phyloP scores from a whole-genome alignment of 306 rosid genomes.

The Acacia crassicarpa region DNA sequence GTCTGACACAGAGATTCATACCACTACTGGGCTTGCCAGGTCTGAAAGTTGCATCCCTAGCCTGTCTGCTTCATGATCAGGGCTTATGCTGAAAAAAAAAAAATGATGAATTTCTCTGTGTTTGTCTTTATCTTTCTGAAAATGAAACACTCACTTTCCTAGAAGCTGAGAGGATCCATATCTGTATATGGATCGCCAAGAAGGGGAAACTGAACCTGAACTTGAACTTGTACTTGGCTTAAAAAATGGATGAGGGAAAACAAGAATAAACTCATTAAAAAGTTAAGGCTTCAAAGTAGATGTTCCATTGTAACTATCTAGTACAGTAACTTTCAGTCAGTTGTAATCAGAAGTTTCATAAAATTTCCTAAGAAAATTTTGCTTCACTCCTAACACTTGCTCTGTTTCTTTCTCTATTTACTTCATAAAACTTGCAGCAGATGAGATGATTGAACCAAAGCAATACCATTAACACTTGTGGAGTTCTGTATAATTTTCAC shows the following conservation, averaged over 20 bases:
- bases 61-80: slow-evolving; percentile 52
- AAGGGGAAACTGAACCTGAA: neutral
- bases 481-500: neutral
- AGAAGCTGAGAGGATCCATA: neutral
- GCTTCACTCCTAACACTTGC: slow-evolving; percentile 2
- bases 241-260: slow-evolving; percentile 29
- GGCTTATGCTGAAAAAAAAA: neutral
- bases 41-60: slow-evolving; percentile 80
- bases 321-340: slow-evolving; percentile 35
- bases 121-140: neutral
- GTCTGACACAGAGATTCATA: slow-evolving; percentile 29
- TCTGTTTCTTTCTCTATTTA: neutral
- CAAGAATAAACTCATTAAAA: slow-evolving; percentile 25
- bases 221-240: slow-evolving; percentile 22
- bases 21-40: slow-evolving; percentile 52
- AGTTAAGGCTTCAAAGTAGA: slow-evolving; percentile 25
- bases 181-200: slow-evolving; percentile 7
- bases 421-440: neutral
- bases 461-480: neutral
- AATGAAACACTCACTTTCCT: neutral
- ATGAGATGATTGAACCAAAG: neutral
- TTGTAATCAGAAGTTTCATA: slow-evolving; percentile 32
- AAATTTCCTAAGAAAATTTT: slow-evolving; percentile 33
- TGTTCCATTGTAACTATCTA: slow-evolving; percentile 36
- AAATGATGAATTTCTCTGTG: neutral